Evolutionary conservation across 345 rosid species (phyloP), one percentile per base, ranked within the genome.

Genomic region (Clausena lansium): DNA sequence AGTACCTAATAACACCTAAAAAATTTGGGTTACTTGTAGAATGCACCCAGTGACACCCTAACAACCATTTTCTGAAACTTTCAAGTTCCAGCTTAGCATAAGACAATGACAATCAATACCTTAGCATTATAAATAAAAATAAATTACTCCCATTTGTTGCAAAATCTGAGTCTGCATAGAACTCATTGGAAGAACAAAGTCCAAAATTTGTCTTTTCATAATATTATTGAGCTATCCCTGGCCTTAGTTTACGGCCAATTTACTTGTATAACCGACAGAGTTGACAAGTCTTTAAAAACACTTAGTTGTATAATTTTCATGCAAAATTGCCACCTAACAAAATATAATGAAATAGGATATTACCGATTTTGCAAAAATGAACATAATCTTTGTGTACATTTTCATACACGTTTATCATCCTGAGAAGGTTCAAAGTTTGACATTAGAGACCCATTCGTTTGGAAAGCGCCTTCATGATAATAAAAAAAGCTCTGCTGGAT

Each of bases 381-480:
- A 50, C 58, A 13, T 14, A 6, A 7, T 68, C 72, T 11, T 68
- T 13, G 20, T 45, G 25, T 45, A 15, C 58, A 25, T 9, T 14
- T 25, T 6, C 57, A 7, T 25, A 45, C 50, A 45, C 50, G 50
- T 25, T 41, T 52, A 52, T 19, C 57, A 52, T 41, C 57, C 14
- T 39, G 5, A 28, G 45, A 60, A 11, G 11, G n/a, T 45, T 54
- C 36, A 7, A 35, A 24, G 24, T 13, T 39, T 62, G 78, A 79
- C 75, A 22, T 10, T 14, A 0, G 19, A 9, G 32, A 32, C 74
- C n/a, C 30, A 27, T 45, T 47, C 32, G 65, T 17, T 24, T 45
- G 65, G 35, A 25, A 73, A 30, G n/a, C 57, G 76, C 75, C 61
- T 67, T 76, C 65, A 58, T 11, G 47, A 57, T 27, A 76, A 38